Base-by-base conservation (phyloP, 768 basidiomycete species). In the Coprinellus micaceus region DNA sequence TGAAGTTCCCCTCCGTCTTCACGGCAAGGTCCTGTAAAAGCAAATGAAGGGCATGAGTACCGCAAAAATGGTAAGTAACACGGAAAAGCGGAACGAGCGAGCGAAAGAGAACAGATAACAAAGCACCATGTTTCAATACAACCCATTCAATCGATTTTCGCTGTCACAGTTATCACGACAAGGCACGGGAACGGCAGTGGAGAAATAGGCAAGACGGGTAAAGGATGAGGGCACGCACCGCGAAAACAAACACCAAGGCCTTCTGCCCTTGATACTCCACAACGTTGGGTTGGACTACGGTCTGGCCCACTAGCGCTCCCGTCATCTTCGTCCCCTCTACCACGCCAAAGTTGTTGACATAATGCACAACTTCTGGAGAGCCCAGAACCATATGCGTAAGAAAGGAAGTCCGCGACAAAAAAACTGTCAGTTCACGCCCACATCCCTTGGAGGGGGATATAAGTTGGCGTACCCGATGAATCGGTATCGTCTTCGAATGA, bases 1-100 rank as follows among this genome's bases (percentile, higher is more conserved):
- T 75, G 63, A 88, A 89, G 15, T 73, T 76, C 22, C 87, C 87
- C 63, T 88, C 86, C 21, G 75, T 77, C 61, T 82, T 84, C 4
- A 89, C 86, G 0, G 86, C 84, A n/a, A 89, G 71, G 62, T 89
- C 86, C 87, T 89, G 19, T 21, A 10, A 43, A 7, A 15, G 19
- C 57, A 2, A 47, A 43, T 15, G 44, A 48, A 44, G 41, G 40
- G 17, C 13, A 17, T 5, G 41, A 22, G 41, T 43, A 22, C 6
- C 7, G 41, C 41, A 5, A 43, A n/a, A 7, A 43, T 43, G 7
- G 40, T 5, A 43, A 21, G 36, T 17, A 43, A 17, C 40, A 43
- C n/a, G n/a, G 19, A 21, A 21, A 21, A 19, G 6, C 7, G 40
- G 40, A 43, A 21, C 6, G n/a, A 21, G 40, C 5, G 40, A 43